Conservation (phyloP, 805 yeast genomes). For the Saccharomycopsis sp. region DNA sequence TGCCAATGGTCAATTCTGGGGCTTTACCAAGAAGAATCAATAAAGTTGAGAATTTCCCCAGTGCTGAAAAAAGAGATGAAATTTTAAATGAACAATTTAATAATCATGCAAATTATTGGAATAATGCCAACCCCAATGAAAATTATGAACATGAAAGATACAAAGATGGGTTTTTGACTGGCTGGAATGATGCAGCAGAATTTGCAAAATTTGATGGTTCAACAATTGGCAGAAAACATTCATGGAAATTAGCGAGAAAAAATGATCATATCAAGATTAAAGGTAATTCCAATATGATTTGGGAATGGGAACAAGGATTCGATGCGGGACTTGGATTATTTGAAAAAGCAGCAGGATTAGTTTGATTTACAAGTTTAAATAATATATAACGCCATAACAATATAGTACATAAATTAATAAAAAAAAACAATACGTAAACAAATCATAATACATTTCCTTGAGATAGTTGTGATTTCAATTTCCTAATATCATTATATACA, state of each 20-base stretch:
- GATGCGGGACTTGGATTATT: constrained; percentile 47
- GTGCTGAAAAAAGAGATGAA: constrained; percentile 31
- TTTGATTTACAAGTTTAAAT: background rate
- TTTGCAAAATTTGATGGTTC: constrained; percentile 66
- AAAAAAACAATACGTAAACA: background rate
- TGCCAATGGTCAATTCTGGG: constrained; percentile 60
- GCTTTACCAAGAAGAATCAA: constrained; percentile 32
- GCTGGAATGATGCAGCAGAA: constrained; percentile 60
- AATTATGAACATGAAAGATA: constrained; percentile 74
- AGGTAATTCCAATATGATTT: constrained; percentile 48
- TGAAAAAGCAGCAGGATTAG: constrained; percentile 10
- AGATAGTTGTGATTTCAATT: constrained; percentile 8
- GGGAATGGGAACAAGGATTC: constrained; percentile 92
- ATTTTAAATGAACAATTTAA: constrained; percentile 28
- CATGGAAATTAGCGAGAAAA: constrained; percentile 58
- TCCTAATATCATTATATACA: constrained; percentile 17
- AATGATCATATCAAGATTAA: constrained; percentile 46
- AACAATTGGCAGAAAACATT: constrained; percentile 58
- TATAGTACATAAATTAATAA: background rate
- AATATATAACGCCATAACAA: background rate
- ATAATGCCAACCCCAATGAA: constrained; percentile 40
- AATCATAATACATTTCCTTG: background rate
- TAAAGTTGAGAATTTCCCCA: constrained; percentile 28
- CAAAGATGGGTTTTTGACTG: constrained; percentile 67
- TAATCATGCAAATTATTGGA: constrained; percentile 63